Conservation (phyloP, 805 yeast species). For the Kazachstania bromeliacearum region DNA sequence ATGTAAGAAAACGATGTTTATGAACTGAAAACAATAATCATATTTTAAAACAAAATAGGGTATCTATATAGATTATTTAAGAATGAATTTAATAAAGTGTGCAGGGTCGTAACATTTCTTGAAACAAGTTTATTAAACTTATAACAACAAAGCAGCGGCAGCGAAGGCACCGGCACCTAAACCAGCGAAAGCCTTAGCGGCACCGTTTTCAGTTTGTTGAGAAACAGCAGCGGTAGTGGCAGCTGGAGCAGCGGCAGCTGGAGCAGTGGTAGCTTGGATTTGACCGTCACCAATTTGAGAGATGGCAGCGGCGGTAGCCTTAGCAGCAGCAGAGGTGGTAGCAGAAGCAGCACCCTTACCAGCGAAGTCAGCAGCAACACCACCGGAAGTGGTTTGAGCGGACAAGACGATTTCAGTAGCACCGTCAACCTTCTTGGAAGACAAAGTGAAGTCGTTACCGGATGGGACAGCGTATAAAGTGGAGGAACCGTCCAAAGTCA, state of each 20-base stretch:
- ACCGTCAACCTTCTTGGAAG: slow-evolving; percentile 17
- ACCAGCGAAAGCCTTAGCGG: slow-evolving; percentile 16
- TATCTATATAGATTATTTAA: no score
- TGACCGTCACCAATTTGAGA: slow-evolving; percentile 36
- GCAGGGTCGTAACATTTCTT: no score
- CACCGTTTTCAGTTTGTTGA: slow-evolving; percentile 34
- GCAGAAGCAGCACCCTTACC: no score
- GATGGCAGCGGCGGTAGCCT: slow-evolving; percentile 29
- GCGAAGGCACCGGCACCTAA: slow-evolving; percentile 26
- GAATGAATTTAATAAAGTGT: no score
- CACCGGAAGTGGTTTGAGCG: slow-evolving; percentile 8
- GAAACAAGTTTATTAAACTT: no score
- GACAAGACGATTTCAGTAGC: slow-evolving; percentile 17
- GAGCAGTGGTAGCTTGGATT: slow-evolving; percentile 26
- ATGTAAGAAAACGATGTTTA: no score
- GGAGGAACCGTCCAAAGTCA: slow-evolving; percentile 28
- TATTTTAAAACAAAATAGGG: no score
- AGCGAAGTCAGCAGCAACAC: slow-evolving; percentile 30
- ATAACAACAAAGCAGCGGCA: slow-evolving; percentile 3
- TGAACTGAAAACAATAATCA: no score
- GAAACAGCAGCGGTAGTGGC: slow-evolving; percentile 32
- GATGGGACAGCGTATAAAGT: slow-evolving; percentile 34
- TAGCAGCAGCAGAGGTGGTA: slow-evolving; percentile 33
- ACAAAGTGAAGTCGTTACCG: slow-evolving; percentile 19
- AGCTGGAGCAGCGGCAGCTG: slow-evolving; percentile 13